A percentile compares a stretch with the other conserved stretches of the same genome.
phyloP scores from a whole-genome alignment of 2,329 filamentous ascomycete species.

The Byssothecium circinans region DNA sequence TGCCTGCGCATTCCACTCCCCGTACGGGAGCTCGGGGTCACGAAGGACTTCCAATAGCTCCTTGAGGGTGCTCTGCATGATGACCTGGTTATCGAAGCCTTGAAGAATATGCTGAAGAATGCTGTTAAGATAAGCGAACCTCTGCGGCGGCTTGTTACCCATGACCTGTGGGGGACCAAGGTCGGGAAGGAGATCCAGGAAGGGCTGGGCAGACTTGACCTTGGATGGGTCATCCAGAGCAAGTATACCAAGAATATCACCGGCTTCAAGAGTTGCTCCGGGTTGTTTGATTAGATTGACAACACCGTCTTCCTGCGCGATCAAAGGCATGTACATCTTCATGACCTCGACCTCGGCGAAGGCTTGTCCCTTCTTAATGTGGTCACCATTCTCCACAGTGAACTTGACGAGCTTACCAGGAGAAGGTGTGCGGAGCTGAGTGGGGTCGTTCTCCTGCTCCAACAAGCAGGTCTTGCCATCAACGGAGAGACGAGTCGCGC shows the following conservation, averaged over 20 bases:
- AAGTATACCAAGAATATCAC: slow-evolving; percentile 97
- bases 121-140: slow-evolving; percentile 74
- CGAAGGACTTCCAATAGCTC: slow-evolving; percentile 89
- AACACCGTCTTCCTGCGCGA: slow-evolving; percentile 91
- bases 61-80: slow-evolving; percentile 85
- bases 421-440: slow-evolving; percentile 89
- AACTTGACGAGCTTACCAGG: slow-evolving; percentile 99
- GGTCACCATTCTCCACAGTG: slow-evolving; percentile 90
- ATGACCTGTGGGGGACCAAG: slow-evolving; percentile 84
- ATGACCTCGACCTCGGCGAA: slow-evolving; percentile 99
- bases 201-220: slow-evolving; percentile 94
- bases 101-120: slow-evolving; percentile 85
- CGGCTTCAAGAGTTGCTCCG: slow-evolving; percentile 94
- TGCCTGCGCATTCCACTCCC: slow-evolving; percentile 94
- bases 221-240: slow-evolving; percentile 92
- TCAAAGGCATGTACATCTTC: slow-evolving; percentile 99
- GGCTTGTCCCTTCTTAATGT: slow-evolving; percentile 87
- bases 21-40: slow-evolving; percentile 87
- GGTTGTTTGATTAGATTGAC: slow-evolving; percentile 99
- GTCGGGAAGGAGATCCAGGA: slow-evolving; percentile 85
- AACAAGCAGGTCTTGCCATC: slow-evolving; percentile 98
- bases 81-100: slow-evolving; percentile 96
- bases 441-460: slow-evolving; percentile 98
- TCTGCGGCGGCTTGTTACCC: slow-evolving; percentile 88
- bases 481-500: slow-evolving; percentile 90